A percentile compares a stretch with the other conserved stretches of the same genome.
Evolutionary conservation across 495 filamentous ascomycete species (phyloP).

Genomic region (Venustampulla echinocandica): DNA sequence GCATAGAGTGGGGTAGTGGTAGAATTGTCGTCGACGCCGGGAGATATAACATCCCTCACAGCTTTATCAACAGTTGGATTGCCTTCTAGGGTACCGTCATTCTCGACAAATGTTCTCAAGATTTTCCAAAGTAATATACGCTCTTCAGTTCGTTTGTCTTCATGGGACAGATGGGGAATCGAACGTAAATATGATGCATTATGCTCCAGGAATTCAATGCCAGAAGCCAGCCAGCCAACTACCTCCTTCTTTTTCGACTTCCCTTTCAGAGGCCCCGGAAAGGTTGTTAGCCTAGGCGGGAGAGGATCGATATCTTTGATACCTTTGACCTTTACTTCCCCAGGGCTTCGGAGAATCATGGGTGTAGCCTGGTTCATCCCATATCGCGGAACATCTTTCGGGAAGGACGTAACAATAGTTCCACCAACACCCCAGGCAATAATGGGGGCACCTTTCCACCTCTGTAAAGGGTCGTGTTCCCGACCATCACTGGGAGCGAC

Average conservation of each 20-base stretch:
- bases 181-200: slow-evolving; percentile 32
- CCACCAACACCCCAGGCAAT: slow-evolving; percentile 87
- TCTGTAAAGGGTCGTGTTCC: slow-evolving; percentile 64
- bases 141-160: slow-evolving; percentile 67
- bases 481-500: slow-evolving; percentile 70
- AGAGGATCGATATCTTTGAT: slow-evolving; percentile 61
- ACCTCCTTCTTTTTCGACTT: slow-evolving; percentile 96
- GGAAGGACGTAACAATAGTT: slow-evolving; percentile 73
- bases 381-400: slow-evolving; percentile 81
- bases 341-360: slow-evolving; percentile 74
- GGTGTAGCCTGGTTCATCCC: slow-evolving; percentile 60
- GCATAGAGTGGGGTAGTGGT: slow-evolving; percentile 26
- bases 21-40: slow-evolving; percentile 36
- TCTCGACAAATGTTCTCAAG: slow-evolving; percentile 67
- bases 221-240: slow-evolving; percentile 66
- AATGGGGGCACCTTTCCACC: slow-evolving; percentile 85
- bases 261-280: slow-evolving; percentile 80
- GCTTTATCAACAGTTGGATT: slow-evolving; percentile 62
- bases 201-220: slow-evolving; percentile 63
- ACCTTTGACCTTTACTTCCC: slow-evolving; percentile 68
- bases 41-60: slow-evolving; percentile 64
- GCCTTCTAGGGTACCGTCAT: slow-evolving; percentile 78
- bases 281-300: slow-evolving; percentile 61
- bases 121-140: slow-evolving; percentile 84
- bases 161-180: slow-evolving; percentile 30